These are phyloP conservation scores for Arbutus unedo DNA, from an alignment of 148 eudicot species.

Conservation along the genomic window DNA sequence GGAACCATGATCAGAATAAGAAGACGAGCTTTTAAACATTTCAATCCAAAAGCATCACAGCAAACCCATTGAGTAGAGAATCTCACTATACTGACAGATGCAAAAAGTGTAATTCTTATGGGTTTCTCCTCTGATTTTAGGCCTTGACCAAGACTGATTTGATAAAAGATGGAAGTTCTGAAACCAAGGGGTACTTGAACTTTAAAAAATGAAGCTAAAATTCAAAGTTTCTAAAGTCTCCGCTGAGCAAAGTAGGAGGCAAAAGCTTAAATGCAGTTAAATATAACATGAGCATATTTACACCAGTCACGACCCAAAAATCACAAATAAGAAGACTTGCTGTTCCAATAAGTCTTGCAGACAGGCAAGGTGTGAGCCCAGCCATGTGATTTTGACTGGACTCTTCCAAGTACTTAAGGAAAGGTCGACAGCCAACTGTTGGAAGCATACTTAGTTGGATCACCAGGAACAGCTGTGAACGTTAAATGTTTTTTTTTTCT, in stretches of 20 bases:
- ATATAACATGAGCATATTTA: background rate
- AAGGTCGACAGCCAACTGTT: background rate
- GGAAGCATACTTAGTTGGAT: background rate
- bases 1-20: background rate
- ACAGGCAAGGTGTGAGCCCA: background rate
- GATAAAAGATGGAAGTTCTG: background rate
- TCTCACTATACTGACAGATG: background rate
- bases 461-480: background rate
- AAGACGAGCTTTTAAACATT: background rate
- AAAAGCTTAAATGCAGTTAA: background rate
- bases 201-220: background rate
- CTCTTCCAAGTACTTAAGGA: background rate
- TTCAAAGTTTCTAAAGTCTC: background rate
- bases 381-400: background rate
- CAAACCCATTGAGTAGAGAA: too few species aligned
- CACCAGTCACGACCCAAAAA: background rate
- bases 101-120: background rate
- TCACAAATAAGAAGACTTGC: constrained; percentile 11
- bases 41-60: too few species aligned
- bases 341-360: background rate
- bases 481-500: background rate
- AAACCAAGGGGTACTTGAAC: background rate
- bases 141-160: background rate
- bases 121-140: background rate
- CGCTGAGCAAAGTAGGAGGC: background rate